phyloP scores from a whole-genome alignment of 2,329 filamentous ascomycete genomes.

The Ceratocystis smalleyi region DNA sequence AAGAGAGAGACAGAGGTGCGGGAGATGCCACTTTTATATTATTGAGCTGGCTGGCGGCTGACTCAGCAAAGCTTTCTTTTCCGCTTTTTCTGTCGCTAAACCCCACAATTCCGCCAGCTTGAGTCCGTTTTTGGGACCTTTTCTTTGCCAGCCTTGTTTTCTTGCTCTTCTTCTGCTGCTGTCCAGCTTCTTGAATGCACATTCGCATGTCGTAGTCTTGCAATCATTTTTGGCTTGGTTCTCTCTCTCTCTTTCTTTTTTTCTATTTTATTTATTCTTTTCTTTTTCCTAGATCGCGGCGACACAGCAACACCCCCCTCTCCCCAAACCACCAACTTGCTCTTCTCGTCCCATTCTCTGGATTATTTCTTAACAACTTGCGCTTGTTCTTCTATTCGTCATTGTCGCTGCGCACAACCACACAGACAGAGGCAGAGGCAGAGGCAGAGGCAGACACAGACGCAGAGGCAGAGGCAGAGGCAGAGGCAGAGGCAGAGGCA shows the following conservation, averaged over 20 bases:
- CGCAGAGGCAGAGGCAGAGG: no score
- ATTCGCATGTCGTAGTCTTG: background rate
- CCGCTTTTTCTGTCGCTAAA: background rate
- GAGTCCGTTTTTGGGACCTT: no score
- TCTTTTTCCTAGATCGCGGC: background rate
- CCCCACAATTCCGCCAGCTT: background rate
- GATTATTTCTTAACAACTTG: background rate
- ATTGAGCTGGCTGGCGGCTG: background rate
- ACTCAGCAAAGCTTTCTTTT: background rate
- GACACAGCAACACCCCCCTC: background rate
- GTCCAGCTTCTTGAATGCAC: no score
- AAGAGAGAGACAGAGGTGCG: no score
- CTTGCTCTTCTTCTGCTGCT: background rate
- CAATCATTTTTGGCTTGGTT: background rate
- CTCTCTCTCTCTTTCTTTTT: background rate
- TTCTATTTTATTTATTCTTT: background rate
- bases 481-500: no score
- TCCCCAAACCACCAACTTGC: background rate
- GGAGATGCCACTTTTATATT: no score
- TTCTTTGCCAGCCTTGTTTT: background rate
- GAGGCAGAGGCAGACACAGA: no score
- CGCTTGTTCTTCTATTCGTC: no score
- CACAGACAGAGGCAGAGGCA: no score
- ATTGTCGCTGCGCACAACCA: no score
- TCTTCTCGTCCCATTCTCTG: background rate